These are phyloP conservation scores for Zymoseptoria tritici DNA, from an alignment of 2,329 filamentous ascomycete species.

Conservation along the genomic window DNA sequence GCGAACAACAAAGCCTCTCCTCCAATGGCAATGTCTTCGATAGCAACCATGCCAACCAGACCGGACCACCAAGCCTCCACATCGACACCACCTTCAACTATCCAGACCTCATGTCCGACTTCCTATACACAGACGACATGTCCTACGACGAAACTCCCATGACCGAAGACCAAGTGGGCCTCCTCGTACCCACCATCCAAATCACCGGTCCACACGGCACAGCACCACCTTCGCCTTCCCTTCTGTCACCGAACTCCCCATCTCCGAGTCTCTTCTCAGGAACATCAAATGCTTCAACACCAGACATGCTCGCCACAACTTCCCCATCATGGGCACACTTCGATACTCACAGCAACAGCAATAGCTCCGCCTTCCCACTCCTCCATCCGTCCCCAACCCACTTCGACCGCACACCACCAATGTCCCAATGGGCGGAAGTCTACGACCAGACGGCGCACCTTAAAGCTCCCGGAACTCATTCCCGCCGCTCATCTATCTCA, in stretches of 20 bases:
- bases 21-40: background rate
- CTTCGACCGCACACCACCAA: conserved; percentile 8
- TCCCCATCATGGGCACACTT: conserved; percentile 5
- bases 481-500: conserved; percentile 11
- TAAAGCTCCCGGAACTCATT: conserved; percentile 8
- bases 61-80: conserved; percentile 8
- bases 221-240: conserved; percentile 7
- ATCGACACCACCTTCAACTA: conserved; percentile 11
- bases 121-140: conserved; percentile 3
- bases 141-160: conserved; percentile 3
- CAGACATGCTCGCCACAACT: conserved; percentile 9
- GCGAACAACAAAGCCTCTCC: background rate
- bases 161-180: conserved; percentile 7
- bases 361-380: background rate
- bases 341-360: background rate
- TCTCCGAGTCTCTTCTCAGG: conserved; percentile 12
- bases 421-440: conserved; percentile 10
- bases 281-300: conserved; percentile 10
- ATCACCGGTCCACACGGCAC: conserved; percentile 13
- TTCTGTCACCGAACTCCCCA: conserved; percentile 8
- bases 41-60: background rate
- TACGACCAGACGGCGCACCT: conserved; percentile 5
- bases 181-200: conserved; percentile 10
- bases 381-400: background rate
- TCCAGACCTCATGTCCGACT: background rate